Conservation (phyloP, 257 asterid species). For the Haberlea rhodopensis region DNA sequence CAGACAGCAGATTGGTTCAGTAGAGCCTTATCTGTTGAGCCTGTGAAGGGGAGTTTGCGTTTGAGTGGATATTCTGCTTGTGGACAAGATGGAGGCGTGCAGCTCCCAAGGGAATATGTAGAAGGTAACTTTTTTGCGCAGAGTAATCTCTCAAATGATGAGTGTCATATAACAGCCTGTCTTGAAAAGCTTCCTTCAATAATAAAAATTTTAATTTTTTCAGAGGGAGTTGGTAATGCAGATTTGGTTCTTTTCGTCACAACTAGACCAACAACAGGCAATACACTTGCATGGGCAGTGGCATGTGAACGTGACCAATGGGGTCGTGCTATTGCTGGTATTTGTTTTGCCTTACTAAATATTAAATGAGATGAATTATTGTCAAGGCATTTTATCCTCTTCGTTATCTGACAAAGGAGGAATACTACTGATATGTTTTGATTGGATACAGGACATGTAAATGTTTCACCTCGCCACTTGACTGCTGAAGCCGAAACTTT, state of each 20-base stretch:
- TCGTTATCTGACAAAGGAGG: neutral
- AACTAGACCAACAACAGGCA: slow-evolving; percentile 94
- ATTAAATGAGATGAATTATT: slow-evolving; percentile 19
- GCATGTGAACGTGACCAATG: slow-evolving; percentile 99
- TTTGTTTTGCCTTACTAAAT: neutral
- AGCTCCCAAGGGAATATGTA: slow-evolving; percentile 88
- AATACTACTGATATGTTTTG: neutral
- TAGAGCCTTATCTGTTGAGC: slow-evolving; percentile 92
- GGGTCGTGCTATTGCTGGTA: slow-evolving; percentile 99
- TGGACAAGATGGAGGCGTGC: slow-evolving; percentile 99
- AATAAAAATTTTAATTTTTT: slow-evolving; percentile 20
- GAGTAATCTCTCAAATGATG: slow-evolving; percentile 13
- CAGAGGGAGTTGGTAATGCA: slow-evolving; percentile 90
- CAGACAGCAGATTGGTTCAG: slow-evolving; percentile 96
- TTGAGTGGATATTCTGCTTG: slow-evolving; percentile 99
- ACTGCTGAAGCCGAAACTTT: slow-evolving; percentile 95
- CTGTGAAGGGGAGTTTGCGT: slow-evolving; percentile 88
- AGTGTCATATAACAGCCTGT: neutral
- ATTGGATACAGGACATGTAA: slow-evolving; percentile 77
- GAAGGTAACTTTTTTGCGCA: slow-evolving; percentile 64
- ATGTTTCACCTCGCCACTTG: slow-evolving; percentile 98
- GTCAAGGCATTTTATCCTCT: neutral
- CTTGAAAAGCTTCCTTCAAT: neutral
- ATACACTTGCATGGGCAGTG: slow-evolving; percentile 97
- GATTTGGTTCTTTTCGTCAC: slow-evolving; percentile 96